A percentile compares a stretch with the other conserved stretches of the same genome.
Evolutionary conservation across 208 protist species (phyloP).

Genomic region (Borovskyia barvae): DNA sequence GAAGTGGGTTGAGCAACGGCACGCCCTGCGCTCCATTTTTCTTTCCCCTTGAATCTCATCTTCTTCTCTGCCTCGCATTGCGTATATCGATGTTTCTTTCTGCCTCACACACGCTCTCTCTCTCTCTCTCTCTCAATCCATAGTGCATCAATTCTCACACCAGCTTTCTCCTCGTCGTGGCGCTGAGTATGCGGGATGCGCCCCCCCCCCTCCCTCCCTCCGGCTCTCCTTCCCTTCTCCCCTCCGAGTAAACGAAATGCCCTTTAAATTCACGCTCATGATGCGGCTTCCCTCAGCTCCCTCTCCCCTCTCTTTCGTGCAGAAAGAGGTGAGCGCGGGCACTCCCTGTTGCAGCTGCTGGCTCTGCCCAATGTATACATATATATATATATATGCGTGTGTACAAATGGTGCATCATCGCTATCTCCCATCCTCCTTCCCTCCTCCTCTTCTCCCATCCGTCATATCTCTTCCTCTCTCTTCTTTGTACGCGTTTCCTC

Average conservation of each 20-base stretch:
- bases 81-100: not conserved
- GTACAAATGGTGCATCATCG: not conserved
- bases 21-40: too few relatives aligned
- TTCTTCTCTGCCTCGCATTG: too few relatives aligned
- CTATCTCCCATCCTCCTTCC: not conserved
- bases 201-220: too few relatives aligned
- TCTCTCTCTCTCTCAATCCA: slow-evolving; percentile 26
- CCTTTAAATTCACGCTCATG: not conserved
- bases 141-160: not conserved
- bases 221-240: too few relatives aligned
- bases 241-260: too few relatives aligned
- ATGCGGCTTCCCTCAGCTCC: not conserved
- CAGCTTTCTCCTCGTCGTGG: too few relatives aligned
- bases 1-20: too few relatives aligned
- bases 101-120: not conserved
- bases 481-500: not conserved
- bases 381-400: not conserved
- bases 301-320: not conserved
- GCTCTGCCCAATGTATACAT: too few relatives aligned
- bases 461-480: slow-evolving; percentile 9
- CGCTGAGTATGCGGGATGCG: too few relatives aligned
- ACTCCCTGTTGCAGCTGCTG: too few relatives aligned
- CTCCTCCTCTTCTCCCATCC: not conserved
- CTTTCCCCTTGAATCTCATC: too few relatives aligned
- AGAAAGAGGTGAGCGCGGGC: not conserved